Evolutionary conservation across 345 rosid species (phyloP), one percentile per base, ranked within the genome.

Genomic region (Atalantia buxifolia): DNA sequence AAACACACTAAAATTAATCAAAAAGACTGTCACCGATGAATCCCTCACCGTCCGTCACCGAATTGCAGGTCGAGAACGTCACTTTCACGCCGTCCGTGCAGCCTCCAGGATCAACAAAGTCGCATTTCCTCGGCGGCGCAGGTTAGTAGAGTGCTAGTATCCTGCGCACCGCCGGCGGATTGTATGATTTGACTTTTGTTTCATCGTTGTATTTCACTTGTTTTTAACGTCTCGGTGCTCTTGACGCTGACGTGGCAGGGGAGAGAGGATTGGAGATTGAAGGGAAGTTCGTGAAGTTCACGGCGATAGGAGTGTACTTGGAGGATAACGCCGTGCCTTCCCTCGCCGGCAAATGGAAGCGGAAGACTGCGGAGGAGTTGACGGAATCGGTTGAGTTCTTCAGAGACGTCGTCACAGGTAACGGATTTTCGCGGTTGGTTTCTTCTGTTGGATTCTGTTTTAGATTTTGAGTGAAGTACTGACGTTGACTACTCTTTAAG

Each of bases 81-180:
- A 74, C 84, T 0, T 95, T 95, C 80, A 82, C 90, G 45, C 86
- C 93, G 12, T 40, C 87, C 57, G 88, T 86, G 14, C 89, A 85
- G 55, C 96, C 99, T 35, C 96, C 97, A 2, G 94, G 89, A 60
- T 88, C 96, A 40, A 56, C 83, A 9, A 86, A 84, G 7, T 74
- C 85, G 3, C 85, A 80, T 66, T 91, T 95, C 91, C 99, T 95
- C 82, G 94, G 85, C 66, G 99, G 98, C 67, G 98, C 96, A 77
- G 98, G 98, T 87, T 79, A 57, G 62, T 75, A 18, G 16, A 16
- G 16, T 16, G 5, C 56, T 16, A 50, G 21, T 4, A 4, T 16
- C 45, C n/a, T 25, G 25, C 38, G 9, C 63, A 5, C 65, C 21
- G 1, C 16, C 7, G 1, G 19, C 75, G 5, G 16, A 6, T 8